Percentiles rank a stretch among this genome's conserved stretches.
Conservation (phyloP, 2,329 filamentous ascomycete genomes). For the Coniella vitis region DNA sequence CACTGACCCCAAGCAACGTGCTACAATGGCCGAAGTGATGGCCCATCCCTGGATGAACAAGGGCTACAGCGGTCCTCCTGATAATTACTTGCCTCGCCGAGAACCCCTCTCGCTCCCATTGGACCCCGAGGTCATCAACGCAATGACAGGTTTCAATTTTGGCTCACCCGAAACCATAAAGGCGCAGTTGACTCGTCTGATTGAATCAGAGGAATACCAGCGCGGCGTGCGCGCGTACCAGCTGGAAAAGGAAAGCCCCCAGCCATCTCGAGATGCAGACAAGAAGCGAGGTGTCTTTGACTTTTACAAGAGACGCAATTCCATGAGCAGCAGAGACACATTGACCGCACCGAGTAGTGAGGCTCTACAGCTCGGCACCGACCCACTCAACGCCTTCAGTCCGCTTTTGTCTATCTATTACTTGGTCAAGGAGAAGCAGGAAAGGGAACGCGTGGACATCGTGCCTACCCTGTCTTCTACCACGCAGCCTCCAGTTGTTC, state of each 20-base stretch:
- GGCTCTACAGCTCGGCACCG: constrained; percentile 71
- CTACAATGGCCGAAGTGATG: constrained; percentile 86
- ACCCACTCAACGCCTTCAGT: constrained; percentile 89
- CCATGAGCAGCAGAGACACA: constrained; percentile 81
- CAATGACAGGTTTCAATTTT: constrained; percentile 98
- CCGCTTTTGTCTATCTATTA: constrained; percentile 93
- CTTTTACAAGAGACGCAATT: constrained; percentile 93
- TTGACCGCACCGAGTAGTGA: constrained; percentile 79
- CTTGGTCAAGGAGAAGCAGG: constrained; percentile 88
- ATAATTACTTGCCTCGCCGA: constrained; percentile 78
- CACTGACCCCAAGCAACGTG: constrained; percentile 82
- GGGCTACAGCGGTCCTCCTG: constrained; percentile 76
- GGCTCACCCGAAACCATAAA: constrained; percentile 79
- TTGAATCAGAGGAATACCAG: constrained; percentile 93
- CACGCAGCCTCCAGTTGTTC: constrained; percentile 10
- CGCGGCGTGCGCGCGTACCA: constrained; percentile 67
- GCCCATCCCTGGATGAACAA: constrained; percentile 94
- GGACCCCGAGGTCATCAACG: constrained; percentile 74
- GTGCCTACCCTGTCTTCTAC: constrained; percentile 33
- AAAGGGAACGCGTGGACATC: constrained; percentile 56
- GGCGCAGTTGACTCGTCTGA: constrained; percentile 71
- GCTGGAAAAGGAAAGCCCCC: constrained; percentile 57
- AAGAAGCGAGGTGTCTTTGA: constrained; percentile 84
- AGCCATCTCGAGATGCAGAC: constrained; percentile 58
- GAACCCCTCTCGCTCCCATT: constrained; percentile 82